Base-by-base conservation (phyloP, 306 rosid species). In the Quercus cerris region DNA sequence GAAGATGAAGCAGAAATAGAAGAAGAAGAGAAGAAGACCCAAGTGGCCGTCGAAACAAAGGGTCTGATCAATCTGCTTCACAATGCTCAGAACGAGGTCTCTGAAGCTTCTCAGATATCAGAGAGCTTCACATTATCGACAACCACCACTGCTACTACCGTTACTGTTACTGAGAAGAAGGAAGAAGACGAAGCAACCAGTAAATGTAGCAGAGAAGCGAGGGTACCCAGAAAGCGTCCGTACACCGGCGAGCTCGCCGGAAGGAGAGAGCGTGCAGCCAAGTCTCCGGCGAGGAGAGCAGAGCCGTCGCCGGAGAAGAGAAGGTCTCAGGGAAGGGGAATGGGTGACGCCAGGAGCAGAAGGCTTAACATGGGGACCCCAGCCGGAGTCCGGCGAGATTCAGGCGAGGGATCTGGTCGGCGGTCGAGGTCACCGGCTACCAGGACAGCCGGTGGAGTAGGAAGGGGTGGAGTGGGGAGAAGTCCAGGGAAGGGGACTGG, bases 121-220 rank as follows among this genome's bases (percentile, higher is more conserved):
- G 95, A 89, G 78, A 46, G 52, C 25, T 86, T 33, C 86, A 88
- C 80, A 87, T 82, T 85, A 71, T 95, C 97, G 5, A 81, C 89
- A 59, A 70, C 84, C 15, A 84, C 93, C 6, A 88, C 93, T 19
- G 56, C 87, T 5, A 88, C 92, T 8, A 82, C 97, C 3, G 81
- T 94, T 51, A 87, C 94, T 15, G 67, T 87, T 54, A 78, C 92
- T 4, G 97, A 90, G 44, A 85, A 58, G 20, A 87, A 77, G 81
- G 94, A 93, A 35, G 89, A 84, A 31, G 96, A 91, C 14, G 99
- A 95, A 78, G 97, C 88, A 9, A 85, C 90, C 2, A 95, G 99
- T 52, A 91, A 87, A 74, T 59, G 78, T 73, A 77, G 77, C 64
- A 78, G 86, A 78, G 92, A 88, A 25, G 77, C 83, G 1, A 57